Percentiles rank a stretch among this genome's conserved stretches.
Evolutionary conservation across 768 basidiomycete genomes (phyloP).

Genomic region (Boletus vinaceobasis): DNA sequence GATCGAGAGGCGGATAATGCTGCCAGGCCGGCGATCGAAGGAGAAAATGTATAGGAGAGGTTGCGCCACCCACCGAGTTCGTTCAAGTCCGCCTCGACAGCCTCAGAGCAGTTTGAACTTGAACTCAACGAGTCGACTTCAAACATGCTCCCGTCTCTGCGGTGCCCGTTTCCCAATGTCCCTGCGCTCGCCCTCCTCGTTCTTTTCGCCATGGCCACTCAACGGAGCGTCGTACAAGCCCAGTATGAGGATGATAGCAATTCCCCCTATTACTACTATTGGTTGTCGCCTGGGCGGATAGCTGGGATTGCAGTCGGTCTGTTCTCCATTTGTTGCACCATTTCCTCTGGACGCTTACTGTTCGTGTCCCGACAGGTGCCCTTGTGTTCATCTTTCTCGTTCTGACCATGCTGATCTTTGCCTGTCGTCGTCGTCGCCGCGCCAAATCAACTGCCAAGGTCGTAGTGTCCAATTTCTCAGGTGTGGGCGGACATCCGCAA

Average conservation of each 20-base stretch:
- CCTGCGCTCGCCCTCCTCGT: neutral
- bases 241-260: neutral
- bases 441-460: neutral
- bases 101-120: neutral
- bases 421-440: constrained; percentile 8
- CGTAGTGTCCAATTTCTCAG: neutral
- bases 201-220: constrained; percentile 4
- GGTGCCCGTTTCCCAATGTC: neutral
- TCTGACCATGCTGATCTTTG: neutral
- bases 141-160: neutral
- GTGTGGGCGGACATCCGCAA: neutral
- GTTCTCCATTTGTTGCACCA: neutral
- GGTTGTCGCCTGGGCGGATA: constrained; percentile 28
- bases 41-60: neutral
- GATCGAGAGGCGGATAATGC: neutral
- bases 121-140: neutral
- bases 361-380: constrained; percentile 4
- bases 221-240: constrained; percentile 8
- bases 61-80: neutral
- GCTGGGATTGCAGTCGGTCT: constrained; percentile 25
- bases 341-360: neutral
- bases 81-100: neutral
- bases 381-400: constrained; percentile 10
- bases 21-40: neutral
- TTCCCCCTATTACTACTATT: constrained; percentile 9